These are phyloP conservation scores for Globisporangium barbulae DNA, from an alignment of 352 stramenopile genomes.

Conservation along the genomic window DNA sequence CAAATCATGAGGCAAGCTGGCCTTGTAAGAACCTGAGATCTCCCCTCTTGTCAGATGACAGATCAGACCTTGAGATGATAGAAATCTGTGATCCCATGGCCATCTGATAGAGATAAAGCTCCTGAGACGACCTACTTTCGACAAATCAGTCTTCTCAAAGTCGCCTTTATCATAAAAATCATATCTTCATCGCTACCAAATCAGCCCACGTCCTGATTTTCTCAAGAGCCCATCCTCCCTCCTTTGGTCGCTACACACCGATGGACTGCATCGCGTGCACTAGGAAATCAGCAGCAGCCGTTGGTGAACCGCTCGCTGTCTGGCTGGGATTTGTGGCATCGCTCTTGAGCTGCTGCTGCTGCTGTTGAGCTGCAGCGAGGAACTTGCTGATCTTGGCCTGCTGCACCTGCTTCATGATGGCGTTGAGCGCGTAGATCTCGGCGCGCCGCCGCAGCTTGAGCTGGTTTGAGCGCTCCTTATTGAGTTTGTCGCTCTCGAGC, in stretches of 20 bases:
- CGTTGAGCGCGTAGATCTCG: slow-evolving; percentile 75
- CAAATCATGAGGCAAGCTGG: not conserved
- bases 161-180: not conserved
- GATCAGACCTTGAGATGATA: not conserved
- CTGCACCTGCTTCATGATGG: slow-evolving; percentile 55
- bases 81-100: not conserved
- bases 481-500: slow-evolving; percentile 43
- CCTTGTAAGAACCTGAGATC: not conserved
- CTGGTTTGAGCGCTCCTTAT: slow-evolving; percentile 40
- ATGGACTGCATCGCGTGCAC: slow-evolving; percentile 19
- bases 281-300: not conserved
- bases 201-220: not conserved
- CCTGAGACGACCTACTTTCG: no score
- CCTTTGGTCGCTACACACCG: slow-evolving; percentile 15
- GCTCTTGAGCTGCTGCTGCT: slow-evolving; percentile 16
- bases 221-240: no score
- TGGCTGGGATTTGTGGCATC: not conserved
- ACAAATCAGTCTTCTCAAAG: no score
- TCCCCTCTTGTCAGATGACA: not conserved
- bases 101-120: not conserved
- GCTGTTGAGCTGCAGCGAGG: slow-evolving; percentile 29
- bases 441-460: slow-evolving; percentile 49
- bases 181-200: not conserved
- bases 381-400: slow-evolving; percentile 59
- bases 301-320: not conserved